phyloP scores from a whole-genome alignment of 495 filamentous ascomycete genomes.

The Talaromyces proteolyticus region DNA sequence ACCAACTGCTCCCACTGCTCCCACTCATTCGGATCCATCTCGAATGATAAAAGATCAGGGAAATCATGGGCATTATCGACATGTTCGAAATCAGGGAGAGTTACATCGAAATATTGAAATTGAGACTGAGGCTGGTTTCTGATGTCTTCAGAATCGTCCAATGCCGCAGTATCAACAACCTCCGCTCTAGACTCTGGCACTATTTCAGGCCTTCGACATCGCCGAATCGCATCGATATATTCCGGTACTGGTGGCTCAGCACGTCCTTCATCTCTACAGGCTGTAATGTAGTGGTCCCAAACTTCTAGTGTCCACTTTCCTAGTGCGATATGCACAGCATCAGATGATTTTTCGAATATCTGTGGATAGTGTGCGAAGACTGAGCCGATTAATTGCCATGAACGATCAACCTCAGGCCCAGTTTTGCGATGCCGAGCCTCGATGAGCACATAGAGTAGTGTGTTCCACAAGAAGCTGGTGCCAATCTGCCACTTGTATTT shows the following conservation, averaged over 20 bases:
- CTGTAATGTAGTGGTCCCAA: background rate
- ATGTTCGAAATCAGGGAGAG: background rate
- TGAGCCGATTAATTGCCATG: background rate
- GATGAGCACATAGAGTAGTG: background rate
- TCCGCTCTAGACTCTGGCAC: background rate
- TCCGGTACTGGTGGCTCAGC: background rate
- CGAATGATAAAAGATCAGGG: background rate
- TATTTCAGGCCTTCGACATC: background rate
- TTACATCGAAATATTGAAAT: background rate
- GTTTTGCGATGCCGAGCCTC: background rate
- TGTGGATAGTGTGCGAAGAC: background rate
- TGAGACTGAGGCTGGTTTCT: too few relatives aligned
- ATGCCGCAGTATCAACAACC: too few relatives aligned
- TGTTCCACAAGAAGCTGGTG: background rate
- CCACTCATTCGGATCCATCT: background rate
- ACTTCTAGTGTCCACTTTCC: background rate
- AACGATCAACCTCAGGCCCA: background rate
- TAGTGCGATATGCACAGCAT: background rate
- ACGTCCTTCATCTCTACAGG: background rate
- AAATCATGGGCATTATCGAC: background rate
- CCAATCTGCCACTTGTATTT: background rate
- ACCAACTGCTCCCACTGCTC: background rate
- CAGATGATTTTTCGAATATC: background rate
- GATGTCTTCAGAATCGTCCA: too few relatives aligned
- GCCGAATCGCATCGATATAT: background rate